A percentile compares a stretch with the other conserved stretches of the same genome.
These are phyloP conservation scores for Iberis pinnata DNA, from an alignment of 345 rosid species.

Conservation along the genomic window DNA sequence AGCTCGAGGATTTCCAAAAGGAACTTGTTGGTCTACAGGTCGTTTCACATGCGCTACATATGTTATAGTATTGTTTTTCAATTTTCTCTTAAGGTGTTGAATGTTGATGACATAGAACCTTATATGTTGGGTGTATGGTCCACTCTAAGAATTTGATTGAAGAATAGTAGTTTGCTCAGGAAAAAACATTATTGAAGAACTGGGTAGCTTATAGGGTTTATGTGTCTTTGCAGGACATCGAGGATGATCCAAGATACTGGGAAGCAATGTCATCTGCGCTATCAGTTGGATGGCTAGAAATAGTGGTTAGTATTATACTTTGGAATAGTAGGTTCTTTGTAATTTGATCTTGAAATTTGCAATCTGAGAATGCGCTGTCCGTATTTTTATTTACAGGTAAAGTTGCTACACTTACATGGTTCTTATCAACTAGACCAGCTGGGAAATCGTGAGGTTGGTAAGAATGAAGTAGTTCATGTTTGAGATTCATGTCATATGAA, in stretches of 20 bases:
- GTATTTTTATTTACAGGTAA: conserved; percentile 50
- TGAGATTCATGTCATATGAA: conserved; percentile 16
- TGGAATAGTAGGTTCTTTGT: neutral
- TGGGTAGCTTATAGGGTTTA: neutral
- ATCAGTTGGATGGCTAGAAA: conserved; percentile 91
- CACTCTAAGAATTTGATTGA: neutral
- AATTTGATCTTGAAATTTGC: conserved; percentile 8
- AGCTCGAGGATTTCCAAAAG: conserved; percentile 68
- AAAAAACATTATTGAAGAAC: conserved; percentile 2
- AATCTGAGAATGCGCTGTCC: conserved; percentile 1
- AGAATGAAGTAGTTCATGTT: conserved; percentile 17
- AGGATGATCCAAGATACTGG: conserved; percentile 80
- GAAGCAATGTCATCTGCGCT: conserved; percentile 69
- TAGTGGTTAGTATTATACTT: conserved; percentile 49
- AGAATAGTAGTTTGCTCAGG: too few species aligned
- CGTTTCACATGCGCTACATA: conserved; percentile 2
- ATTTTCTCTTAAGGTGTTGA: too few species aligned
- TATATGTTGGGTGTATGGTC: too few species aligned
- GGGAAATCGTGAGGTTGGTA: conserved; percentile 75
- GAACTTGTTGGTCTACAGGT: conserved; percentile 72
- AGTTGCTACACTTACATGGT: conserved; percentile 76
- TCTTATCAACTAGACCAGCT: conserved; percentile 91
- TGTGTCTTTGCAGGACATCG: conserved; percentile 49
- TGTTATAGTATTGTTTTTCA: too few species aligned
- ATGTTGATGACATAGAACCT: too few species aligned